Conservation (phyloP, 768 basidiomycete genomes). For the Sarcomyxa edulis region DNA sequence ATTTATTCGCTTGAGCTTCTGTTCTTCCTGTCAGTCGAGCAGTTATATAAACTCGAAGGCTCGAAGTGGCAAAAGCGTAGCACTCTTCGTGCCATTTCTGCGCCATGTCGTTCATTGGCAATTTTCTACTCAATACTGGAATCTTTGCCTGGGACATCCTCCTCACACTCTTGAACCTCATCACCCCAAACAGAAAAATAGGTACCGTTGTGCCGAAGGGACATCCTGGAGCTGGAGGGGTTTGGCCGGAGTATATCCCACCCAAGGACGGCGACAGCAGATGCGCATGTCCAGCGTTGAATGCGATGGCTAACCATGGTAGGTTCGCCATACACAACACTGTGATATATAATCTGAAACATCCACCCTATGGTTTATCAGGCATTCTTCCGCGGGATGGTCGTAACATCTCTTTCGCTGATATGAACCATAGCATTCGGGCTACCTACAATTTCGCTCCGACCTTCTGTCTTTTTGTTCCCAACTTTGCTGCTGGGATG, state of each 20-base stretch:
- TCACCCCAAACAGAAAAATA: slow-evolving; percentile 41
- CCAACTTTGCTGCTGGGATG: slow-evolving; percentile 53
- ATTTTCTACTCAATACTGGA: neutral
- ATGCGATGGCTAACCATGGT: slow-evolving; percentile 86
- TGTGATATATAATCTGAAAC: slow-evolving; percentile 15
- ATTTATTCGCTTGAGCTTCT: no score
- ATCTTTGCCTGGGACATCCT: slow-evolving; percentile 40
- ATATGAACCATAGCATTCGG: slow-evolving; percentile 37
- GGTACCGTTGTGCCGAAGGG: slow-evolving; percentile 56
- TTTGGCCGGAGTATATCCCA: slow-evolving; percentile 64
- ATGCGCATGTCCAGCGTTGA: slow-evolving; percentile 69
- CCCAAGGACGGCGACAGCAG: slow-evolving; percentile 63
- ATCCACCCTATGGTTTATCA: slow-evolving; percentile 17
- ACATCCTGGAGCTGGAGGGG: slow-evolving; percentile 49
- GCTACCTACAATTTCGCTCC: slow-evolving; percentile 66
- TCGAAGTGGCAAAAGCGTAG: no score
- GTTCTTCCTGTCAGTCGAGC: no score
- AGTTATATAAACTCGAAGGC: no score
- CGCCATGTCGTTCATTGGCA: no score
- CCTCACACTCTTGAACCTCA: slow-evolving; percentile 45
- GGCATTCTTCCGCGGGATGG: slow-evolving; percentile 70
- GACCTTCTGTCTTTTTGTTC: slow-evolving; percentile 63
- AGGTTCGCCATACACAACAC: slow-evolving; percentile 24
- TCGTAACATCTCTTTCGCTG: slow-evolving; percentile 59
- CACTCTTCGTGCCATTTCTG: no score